These are phyloP conservation scores for Strombidium stylifer DNA, from an alignment of 73 alveolate genomes.

Conservation along the genomic window DNA sequence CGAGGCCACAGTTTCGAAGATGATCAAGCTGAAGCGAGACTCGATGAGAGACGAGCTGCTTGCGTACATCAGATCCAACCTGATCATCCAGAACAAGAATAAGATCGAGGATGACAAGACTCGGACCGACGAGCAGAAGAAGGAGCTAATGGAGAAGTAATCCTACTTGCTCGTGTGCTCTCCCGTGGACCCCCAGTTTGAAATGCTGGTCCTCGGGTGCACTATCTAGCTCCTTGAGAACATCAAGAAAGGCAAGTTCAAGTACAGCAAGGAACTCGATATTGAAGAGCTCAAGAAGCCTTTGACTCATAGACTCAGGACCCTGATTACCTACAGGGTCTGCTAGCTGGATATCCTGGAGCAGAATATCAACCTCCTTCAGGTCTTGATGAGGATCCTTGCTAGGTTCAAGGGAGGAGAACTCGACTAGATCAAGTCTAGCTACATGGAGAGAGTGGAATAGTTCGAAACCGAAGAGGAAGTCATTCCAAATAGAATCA, in stretches of 20 bases:
- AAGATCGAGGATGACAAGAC: no score
- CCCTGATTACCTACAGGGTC: no score
- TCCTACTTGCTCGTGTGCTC: conserved; percentile 22
- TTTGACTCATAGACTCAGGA: neutral
- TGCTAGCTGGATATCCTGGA: conserved; percentile 30
- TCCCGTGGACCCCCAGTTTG: conserved; percentile 62
- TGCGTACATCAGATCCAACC: conserved; percentile 52
- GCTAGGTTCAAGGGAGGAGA: conserved; percentile 50
- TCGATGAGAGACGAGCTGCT: conserved; percentile 31
- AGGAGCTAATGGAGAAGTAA: no score
- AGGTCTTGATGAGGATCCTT: conserved; percentile 40
- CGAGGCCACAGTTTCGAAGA: conserved; percentile 27
- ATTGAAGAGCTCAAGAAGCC: conserved; percentile 11
- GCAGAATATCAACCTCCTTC: conserved; percentile 25
- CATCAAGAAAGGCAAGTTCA: conserved; percentile 28
- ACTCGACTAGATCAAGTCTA: conserved; percentile 2
- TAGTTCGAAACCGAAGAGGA: conserved; percentile 35
- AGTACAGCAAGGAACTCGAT: conserved; percentile 19
- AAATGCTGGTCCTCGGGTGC: conserved; percentile 52
- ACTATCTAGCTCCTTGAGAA: conserved; percentile 44
- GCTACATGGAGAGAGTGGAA: conserved; percentile 33
- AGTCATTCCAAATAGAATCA: conserved; percentile 17
- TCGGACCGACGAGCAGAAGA: no score
- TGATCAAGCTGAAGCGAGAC: conserved; percentile 34
- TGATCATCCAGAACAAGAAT: conserved; percentile 42